Evolutionary conservation across 176 grass and related monocot genomes (phyloP).

Genomic region (Hordeum vulgare): MorexV3_pseudomolecules_assembly NC_058520.1:332957310-332957809

Average conservation of each 20-base stretch:
- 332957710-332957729: neutral
- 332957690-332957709: neutral
- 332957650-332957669: neutral
- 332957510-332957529: neutral
- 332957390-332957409: neutral
- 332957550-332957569: neutral
- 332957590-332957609: slow-evolving; percentile 7
- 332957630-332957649: neutral
- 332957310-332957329: neutral
- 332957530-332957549: neutral
- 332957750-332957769: slow-evolving; percentile 26
- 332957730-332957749: slow-evolving; percentile 5
- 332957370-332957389: neutral
- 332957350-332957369: neutral
- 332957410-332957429: neutral
- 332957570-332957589: neutral
- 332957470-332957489: slow-evolving; percentile 17
- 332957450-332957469: neutral
- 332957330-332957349: neutral
- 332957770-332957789: slow-evolving; percentile 57
- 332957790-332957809: slow-evolving; percentile 56
- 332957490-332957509: neutral
- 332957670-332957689: neutral
- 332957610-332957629: neutral
- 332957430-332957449: neutral